A percentile compares a stretch with the other conserved stretches of the same genome.
Evolutionary conservation across 768 basidiomycete species (phyloP).

Genomic region (Boletus tomentosulus): DNA sequence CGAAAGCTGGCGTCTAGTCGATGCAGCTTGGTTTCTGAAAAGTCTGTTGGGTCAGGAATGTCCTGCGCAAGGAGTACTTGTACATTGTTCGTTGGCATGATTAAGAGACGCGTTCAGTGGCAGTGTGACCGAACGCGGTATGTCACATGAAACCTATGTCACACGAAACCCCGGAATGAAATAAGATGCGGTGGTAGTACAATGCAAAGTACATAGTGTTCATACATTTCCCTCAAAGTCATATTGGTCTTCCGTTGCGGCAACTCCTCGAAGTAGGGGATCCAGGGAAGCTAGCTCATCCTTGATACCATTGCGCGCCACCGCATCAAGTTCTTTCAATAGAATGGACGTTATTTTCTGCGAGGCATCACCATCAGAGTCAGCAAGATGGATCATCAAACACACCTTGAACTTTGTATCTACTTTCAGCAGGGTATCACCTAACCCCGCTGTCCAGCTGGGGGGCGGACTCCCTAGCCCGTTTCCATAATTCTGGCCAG

Average conservation of each 20-base stretch:
- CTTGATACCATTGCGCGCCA: slow-evolving; percentile 76
- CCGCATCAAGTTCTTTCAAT: slow-evolving; percentile 79
- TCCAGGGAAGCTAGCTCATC: slow-evolving; percentile 81
- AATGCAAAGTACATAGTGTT: slow-evolving; percentile 20
- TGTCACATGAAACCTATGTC: slow-evolving; percentile 15
- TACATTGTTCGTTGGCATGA: slow-evolving; percentile 29
- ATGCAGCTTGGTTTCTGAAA: slow-evolving; percentile 56
- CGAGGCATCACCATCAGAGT: background rate
- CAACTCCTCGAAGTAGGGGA: slow-evolving; percentile 65
- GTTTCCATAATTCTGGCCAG: slow-evolving; percentile 28
- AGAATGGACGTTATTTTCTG: slow-evolving; percentile 83
- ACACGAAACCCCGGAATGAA: background rate
- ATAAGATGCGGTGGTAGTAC: slow-evolving; percentile 18
- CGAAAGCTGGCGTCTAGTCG: slow-evolving; percentile 61
- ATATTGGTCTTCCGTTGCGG: slow-evolving; percentile 37
- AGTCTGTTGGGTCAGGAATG: slow-evolving; percentile 67
- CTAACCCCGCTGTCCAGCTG: slow-evolving; percentile 59
- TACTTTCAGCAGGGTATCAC: slow-evolving; percentile 74
- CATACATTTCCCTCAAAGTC: slow-evolving; percentile 40
- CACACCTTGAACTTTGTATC: slow-evolving; percentile 82
- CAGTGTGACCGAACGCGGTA: slow-evolving; percentile 21
- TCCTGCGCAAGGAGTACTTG: slow-evolving; percentile 30
- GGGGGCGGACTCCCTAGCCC: slow-evolving; percentile 48
- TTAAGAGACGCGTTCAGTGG: slow-evolving; percentile 13
- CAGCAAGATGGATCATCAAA: slow-evolving; percentile 2